phyloP scores from a whole-genome alignment of 2,329 filamentous ascomycete genomes.

The Epicoccum sorghinum region DNA sequence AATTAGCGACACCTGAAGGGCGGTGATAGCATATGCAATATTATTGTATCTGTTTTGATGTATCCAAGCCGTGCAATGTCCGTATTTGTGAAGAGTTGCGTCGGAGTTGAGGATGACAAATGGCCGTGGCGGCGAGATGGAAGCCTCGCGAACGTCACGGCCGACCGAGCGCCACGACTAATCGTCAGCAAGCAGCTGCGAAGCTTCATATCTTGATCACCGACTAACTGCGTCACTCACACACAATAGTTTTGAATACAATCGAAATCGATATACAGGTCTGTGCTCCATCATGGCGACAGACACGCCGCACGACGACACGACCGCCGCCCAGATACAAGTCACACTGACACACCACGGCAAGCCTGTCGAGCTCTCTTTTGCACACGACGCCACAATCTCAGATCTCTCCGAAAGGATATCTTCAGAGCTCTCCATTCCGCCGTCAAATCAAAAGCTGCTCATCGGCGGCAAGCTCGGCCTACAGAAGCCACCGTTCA shows the following conservation, averaged over 20 bases:
- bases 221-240: constrained; percentile 32
- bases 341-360: constrained; percentile 63
- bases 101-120: constrained; percentile 41
- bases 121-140: constrained; percentile 38
- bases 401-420: constrained; percentile 66
- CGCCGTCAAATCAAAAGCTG: constrained; percentile 70
- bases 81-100: too few species aligned
- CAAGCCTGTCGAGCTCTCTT: constrained; percentile 55
- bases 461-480: constrained; percentile 68
- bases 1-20: background rate
- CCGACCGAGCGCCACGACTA: constrained; percentile 25
- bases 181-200: constrained; percentile 29
- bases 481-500: constrained; percentile 69
- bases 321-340: constrained; percentile 27
- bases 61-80: background rate
- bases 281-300: constrained; percentile 21
- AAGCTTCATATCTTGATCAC: constrained; percentile 39
- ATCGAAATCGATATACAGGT: background rate
- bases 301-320: constrained; percentile 14
- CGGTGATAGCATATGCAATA: background rate
- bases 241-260: constrained; percentile 3
- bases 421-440: constrained; percentile 63
- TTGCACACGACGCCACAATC: constrained; percentile 59
- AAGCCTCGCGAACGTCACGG: constrained; percentile 46
- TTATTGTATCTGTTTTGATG: background rate